These are phyloP conservation scores for Saccharomycopsis hybrid DNA, from an alignment of 1,139 yeast species.

Conservation along the genomic window DNA sequence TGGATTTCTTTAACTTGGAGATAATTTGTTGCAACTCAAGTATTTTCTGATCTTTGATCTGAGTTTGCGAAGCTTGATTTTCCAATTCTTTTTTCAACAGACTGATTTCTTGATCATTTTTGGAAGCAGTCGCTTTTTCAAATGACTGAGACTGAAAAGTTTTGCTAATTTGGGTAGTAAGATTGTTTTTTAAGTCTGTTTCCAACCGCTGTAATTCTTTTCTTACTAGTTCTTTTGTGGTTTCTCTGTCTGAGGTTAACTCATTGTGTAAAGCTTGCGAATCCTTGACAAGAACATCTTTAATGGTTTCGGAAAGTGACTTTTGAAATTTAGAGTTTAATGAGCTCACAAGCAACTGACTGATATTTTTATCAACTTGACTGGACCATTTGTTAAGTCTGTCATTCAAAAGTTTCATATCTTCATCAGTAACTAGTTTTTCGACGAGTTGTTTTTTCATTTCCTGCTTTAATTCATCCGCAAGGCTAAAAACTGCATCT, in stretches of 20 bases:
- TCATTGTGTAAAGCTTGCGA: slow-evolving; percentile 5
- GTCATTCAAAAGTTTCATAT: slow-evolving; percentile 12
- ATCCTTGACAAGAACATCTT: slow-evolving; percentile 5
- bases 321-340: slow-evolving; percentile 18
- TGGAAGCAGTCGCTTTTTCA: background rate
- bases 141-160: background rate
- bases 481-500: background rate
- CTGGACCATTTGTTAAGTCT: slow-evolving; percentile 15
- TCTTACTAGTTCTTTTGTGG: slow-evolving; percentile 1
- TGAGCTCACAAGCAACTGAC: slow-evolving; percentile 16
- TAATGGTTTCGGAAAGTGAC: slow-evolving; percentile 11
- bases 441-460: slow-evolving; percentile 11
- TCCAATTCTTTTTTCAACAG: slow-evolving; percentile 5
- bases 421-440: slow-evolving; percentile 15
- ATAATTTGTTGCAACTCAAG: slow-evolving; percentile 1
- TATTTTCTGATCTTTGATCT: slow-evolving; percentile 9
- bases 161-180: background rate
- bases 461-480: slow-evolving; percentile 6
- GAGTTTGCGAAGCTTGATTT: slow-evolving; percentile 5
- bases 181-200: background rate
- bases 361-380: slow-evolving; percentile 19
- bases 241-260: background rate
- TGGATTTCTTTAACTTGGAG: background rate
- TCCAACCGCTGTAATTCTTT: slow-evolving; percentile 11
- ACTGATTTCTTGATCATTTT: background rate